Base-by-base conservation (phyloP, 208 protist genomes). In the Acanthamoeba lugdunensis region DNA sequence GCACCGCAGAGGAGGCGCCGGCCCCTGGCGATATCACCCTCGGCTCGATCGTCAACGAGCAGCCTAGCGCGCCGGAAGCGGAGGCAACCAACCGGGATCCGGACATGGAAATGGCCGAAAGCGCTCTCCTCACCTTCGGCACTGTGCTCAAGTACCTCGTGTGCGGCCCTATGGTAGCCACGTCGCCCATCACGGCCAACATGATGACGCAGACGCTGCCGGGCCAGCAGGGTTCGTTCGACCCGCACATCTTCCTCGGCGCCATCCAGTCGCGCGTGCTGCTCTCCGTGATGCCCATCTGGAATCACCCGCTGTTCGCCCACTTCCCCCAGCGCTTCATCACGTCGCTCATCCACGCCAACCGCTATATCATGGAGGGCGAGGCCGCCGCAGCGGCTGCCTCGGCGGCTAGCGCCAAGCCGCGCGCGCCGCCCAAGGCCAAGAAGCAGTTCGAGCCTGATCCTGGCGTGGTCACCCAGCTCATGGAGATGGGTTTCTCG, bases 401-500 rank as follows among this genome's bases (percentile, higher is more conserved):
- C 28, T 9, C 71, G 4, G 71, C 37, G 18, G 71, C 71, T 0
- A 79, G 37, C 71, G 50, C 4, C 71, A 79, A 79, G 71, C 65
- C 58, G 41, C 45, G 48, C 28, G 5, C 30, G 54, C 48, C 61
- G 13, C 41, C 88, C 88, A 92, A 92, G 88, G 54, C 82, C 82
- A 92, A 92, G 54, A 73, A 73, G 33, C 48, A 50, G 48, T 92
- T 92, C 48, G 50, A 61, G 30, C 88, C 88, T 48, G 69, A 92
- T 54, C 88, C 88, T 4, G 65, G 50, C 21, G 65, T 79, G 41
- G 88, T 92, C 11, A 79, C 48, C 28, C 58, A 79, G 65, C 88
- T 92, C 69, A 92, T 61, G 65, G 88, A 92, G 69, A 92, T 92
- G 88, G 88, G 88, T 13, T 92, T 92, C 88, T 79, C 88, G 9